phyloP scores from a whole-genome alignment of 345 rosid genomes.

The Turritis glabra region DNA sequence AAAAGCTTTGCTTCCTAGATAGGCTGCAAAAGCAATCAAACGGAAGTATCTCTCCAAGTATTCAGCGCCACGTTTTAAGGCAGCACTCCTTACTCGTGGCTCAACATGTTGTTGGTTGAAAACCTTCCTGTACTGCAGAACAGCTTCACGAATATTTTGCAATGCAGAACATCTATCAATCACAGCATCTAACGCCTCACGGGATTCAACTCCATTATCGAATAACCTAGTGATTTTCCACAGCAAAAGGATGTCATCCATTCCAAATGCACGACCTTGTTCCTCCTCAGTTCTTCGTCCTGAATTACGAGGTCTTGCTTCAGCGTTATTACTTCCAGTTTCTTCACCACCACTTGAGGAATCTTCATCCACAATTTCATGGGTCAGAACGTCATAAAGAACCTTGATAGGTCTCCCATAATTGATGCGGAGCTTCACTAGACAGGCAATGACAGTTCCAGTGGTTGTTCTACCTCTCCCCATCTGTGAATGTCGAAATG shows the following conservation, averaged over 20 bases:
- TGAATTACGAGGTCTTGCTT: constrained; percentile 39
- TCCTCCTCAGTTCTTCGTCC: constrained; percentile 48
- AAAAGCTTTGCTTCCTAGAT: constrained; percentile 93
- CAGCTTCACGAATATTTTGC: constrained; percentile 96
- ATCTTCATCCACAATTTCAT: constrained; percentile 73
- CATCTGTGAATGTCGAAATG: constrained; percentile 57
- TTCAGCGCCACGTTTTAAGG: constrained; percentile 93
- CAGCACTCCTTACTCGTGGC: constrained; percentile 86
- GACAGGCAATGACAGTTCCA: constrained; percentile 98
- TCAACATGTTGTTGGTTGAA: constrained; percentile 94
- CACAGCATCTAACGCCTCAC: constrained; percentile 90
- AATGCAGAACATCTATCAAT: constrained; percentile 95
- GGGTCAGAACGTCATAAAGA: constrained; percentile 52
- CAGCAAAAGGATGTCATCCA: constrained; percentile 78
- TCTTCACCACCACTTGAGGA: constrained; percentile 94
- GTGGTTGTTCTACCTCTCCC: constrained; percentile 99
- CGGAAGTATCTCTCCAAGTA: constrained; percentile 88
- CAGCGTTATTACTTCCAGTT: constrained; percentile 49
- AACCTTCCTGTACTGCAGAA: constrained; percentile 75
- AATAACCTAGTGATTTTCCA: constrained; percentile 95
- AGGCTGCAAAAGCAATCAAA: constrained; percentile 95
- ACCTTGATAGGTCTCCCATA: constrained; percentile 84
- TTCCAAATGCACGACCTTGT: constrained; percentile 74
- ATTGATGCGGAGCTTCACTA: constrained; percentile 83
- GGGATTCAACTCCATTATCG: constrained; percentile 86